Evolutionary conservation across 495 filamentous ascomycete genomes (phyloP), one percentile per base, ranked within the genome.

Genomic region (Ascobolus immersus): DNA sequence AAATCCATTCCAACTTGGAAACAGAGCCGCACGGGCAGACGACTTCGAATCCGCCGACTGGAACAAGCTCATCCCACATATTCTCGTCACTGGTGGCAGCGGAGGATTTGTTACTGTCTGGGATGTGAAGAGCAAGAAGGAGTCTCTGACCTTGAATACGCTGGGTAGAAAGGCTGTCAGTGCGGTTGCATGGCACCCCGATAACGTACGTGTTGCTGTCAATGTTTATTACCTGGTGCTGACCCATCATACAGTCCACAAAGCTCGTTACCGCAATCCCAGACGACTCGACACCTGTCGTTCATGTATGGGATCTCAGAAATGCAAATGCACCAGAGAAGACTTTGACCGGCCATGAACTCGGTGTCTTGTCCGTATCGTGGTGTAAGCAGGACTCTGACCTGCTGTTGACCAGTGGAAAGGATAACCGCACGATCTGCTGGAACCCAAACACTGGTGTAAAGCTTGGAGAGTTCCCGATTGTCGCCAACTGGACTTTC

Each of bases 401-500:
- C 43, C 59, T 99, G 30, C 60, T 99, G 29, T 63, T 99, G 22
- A 94, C 89, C 9, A 91, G 73, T 39, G 89, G 89, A 32, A 94
- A 92, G 56, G 86, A 99, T 54, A 94, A 94, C 42, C 69, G 77
- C 42, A 92, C 81, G 1, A 64, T 94, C 34, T 75, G 82, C 38
- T 99, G 89, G 86, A 93, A 93, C 53, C 77, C 89, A 1, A 77
- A 86, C 43, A 89, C 71, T 4, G 82, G 82, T 28, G 67, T 78
- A 46, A 56, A 62, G 4, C 76, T 78, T 29, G 86, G 89, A 37
- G 82, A 94, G 55, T 91, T 93, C 52, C 79, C 84, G 9, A 76
- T 92, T 41, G 89, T 90, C 35, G 91, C 84, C 23, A 94, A 94
- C 52, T 94, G 89, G 86, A 90, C 81, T 2, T 99, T 94, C 60